Base-by-base conservation (phyloP, 2,329 filamentous ascomycete species). In the Pyricularia grisea region DNA sequence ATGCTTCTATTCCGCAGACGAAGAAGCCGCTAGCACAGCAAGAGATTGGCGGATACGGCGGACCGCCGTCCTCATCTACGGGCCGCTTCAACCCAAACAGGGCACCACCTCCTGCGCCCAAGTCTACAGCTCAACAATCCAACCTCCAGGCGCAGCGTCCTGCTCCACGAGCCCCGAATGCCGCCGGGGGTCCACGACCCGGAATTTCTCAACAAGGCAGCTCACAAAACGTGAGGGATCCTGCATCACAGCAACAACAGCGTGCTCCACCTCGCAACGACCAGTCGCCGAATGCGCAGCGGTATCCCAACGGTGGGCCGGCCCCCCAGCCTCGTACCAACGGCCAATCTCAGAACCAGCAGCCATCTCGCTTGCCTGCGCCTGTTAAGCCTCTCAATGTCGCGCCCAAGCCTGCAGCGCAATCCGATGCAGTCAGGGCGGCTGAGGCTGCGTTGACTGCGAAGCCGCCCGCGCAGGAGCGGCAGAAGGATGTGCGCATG, bases 401-500 rank as follows among this genome's bases (percentile, higher is more conserved):
- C 70, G 88, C 87, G 12, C 83, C 87, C 70, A 93, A 93, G 80
- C 86, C 87, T 71, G 80, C 81, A 71, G 74, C 78, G 55, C 76
- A 82, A 76, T 81, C 73, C 70, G 92, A 95, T 75, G 85, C 90
- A 33, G 88, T 97, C 73, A 96, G 95, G 81, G 92, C 94, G 74
- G 94, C 94, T 4, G 94, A 98, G 78, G 90, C 91, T 68, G 93
- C 93, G 11, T 85, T 98, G 69, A 94, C 92, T 20, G 90, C 94
- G 75, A 95, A 97, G 80, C 90, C 92, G 64, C 77, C 88, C 30
- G 79, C 89, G 3, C 79, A 88, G 33, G 89, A 93, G 74, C 89
- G 92, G 71, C 89, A 92, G 79, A 94, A 97, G 81, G 95, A 97
- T 80, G 93, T 95, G 66, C 93, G 95, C 76, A 97, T 99, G 93